Evolutionary conservation across 139 green algal species (phyloP).

Genomic region (Chlamydomonas schloesseri): DNA sequence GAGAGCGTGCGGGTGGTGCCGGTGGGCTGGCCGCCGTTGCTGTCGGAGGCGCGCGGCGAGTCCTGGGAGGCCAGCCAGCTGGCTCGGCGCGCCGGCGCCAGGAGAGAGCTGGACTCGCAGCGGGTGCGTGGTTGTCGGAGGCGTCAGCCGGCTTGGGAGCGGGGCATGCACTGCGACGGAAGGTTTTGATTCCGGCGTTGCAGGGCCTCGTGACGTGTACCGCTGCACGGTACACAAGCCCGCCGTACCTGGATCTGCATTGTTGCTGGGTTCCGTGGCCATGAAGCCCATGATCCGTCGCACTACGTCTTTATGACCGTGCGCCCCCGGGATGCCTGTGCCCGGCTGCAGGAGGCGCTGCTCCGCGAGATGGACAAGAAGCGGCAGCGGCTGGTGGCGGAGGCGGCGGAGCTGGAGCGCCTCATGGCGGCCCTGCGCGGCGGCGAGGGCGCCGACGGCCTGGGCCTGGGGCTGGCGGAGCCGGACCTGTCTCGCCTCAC

Average conservation of each 20-base stretch:
- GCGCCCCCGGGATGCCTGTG: no score
- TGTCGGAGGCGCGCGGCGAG: conserved; percentile 38
- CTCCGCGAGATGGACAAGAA: conserved; percentile 46
- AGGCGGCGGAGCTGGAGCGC: conserved; percentile 41
- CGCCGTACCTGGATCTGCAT: no score
- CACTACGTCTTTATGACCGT: no score
- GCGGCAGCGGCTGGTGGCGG: conserved; percentile 41
- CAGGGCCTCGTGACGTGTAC: no score
- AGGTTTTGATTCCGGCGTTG: not conserved
- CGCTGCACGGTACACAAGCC: no score
- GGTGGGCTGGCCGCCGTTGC: conserved; percentile 41
- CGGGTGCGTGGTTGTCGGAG: not conserved
- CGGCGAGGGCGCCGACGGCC: not conserved
- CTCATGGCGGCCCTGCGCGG: conserved; percentile 34
- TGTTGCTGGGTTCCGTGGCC: no score
- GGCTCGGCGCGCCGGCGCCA: conserved; percentile 1
- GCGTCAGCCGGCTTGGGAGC: not conserved
- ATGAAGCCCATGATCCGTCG: no score
- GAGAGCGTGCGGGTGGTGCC: conserved; percentile 35
- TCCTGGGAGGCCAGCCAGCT: conserved; percentile 21
- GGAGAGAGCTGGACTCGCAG: conserved; percentile 37
- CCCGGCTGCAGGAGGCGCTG: conserved; percentile 5
- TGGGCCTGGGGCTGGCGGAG: not conserved
- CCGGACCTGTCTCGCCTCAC: conserved; percentile 3
- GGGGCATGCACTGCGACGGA: no score